Evolutionary conservation across 768 basidiomycete genomes (phyloP), one percentile per base, ranked within the genome.

Genomic region (Lentinula sp.): DNA sequence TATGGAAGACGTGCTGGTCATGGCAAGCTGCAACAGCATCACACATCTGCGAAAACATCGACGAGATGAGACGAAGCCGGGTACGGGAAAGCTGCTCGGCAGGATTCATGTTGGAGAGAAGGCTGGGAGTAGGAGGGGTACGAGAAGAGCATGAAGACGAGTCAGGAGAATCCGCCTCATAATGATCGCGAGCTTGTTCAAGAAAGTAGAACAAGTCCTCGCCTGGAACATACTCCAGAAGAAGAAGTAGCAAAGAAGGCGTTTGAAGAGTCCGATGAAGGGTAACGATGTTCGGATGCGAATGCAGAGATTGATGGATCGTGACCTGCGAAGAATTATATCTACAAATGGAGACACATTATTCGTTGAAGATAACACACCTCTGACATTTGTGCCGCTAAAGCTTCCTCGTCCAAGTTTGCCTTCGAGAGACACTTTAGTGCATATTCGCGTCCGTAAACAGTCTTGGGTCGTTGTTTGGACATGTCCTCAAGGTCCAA

Each of bases 41-140:
- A 70, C 96, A 98, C 96, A 99, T 99, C 76, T 98, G 97, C 18
- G 85, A 79, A 74, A 99, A 98, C 96, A 99, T 99, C 70, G 91
- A 89, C 3, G 95, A 87, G 69, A 99, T 94, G 65, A 99, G 85
- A 15, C 91, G 89, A 32, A 99, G 84, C 61, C 96, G 89, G 43
- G 88, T 89, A 60, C 86, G 84, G 31, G 91, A 92, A 58, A 99
- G 87, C 35, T 97, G 79, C 64, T 93, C 88, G 34, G 84, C 80
- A 49, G 85, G 91, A 70, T 84, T 86, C 67, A 86, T 83, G 64
- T 87, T 89, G 37, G 94, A 90, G 53, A 99, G 87, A 54, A 99
- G 83, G 49, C 89, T 89, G 23, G 96, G 96, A 3, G 95, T 97
- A 1, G 96, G 95, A 37, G 96, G 96, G 5, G 95, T 96, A 64